phyloP scores from a whole-genome alignment of 192 early-diverging fungal genomes.

The Oehlia diaphana region DNA sequence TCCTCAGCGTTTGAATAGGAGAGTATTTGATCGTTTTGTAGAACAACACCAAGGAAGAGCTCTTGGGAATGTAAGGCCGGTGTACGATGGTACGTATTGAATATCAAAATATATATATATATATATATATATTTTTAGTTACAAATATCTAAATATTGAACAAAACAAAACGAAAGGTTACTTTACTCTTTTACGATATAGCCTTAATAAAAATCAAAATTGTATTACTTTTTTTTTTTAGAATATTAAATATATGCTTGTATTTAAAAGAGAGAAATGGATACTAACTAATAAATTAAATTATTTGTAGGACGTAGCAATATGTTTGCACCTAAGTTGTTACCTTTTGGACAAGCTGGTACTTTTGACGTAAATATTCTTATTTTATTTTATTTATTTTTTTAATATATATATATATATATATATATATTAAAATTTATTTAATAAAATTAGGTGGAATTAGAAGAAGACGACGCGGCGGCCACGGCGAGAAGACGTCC shows the following conservation, averaged over 20 bases:
- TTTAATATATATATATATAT: no score
- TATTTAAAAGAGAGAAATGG: no score
- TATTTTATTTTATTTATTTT: not conserved
- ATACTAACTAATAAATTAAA: not conserved
- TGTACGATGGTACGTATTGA: constrained; percentile 62
- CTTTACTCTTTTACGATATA: no score
- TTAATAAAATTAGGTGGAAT: constrained; percentile 36
- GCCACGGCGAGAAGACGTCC: constrained; percentile 33
- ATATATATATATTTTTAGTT: no score
- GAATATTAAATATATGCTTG: no score
- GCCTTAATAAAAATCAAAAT: no score
- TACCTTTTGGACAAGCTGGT: constrained; percentile 48
- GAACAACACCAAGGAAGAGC: constrained; percentile 43
- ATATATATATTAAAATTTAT: not conserved
- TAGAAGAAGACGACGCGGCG: constrained; percentile 38
- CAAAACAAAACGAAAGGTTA: no score
- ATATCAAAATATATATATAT: no score
- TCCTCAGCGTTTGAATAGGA: constrained; percentile 68
- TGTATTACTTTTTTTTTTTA: no score
- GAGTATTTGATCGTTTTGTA: constrained; percentile 62
- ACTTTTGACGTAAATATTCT: constrained; percentile 55
- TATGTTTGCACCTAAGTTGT: constrained; percentile 59
- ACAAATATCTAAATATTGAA: no score
- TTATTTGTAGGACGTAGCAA: constrained; percentile 82
- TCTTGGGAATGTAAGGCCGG: constrained; percentile 61